Evolutionary conservation across 768 basidiomycete genomes (phyloP), one percentile per base, ranked within the genome.

Genomic region (Calocybe gangraenosa): DNA sequence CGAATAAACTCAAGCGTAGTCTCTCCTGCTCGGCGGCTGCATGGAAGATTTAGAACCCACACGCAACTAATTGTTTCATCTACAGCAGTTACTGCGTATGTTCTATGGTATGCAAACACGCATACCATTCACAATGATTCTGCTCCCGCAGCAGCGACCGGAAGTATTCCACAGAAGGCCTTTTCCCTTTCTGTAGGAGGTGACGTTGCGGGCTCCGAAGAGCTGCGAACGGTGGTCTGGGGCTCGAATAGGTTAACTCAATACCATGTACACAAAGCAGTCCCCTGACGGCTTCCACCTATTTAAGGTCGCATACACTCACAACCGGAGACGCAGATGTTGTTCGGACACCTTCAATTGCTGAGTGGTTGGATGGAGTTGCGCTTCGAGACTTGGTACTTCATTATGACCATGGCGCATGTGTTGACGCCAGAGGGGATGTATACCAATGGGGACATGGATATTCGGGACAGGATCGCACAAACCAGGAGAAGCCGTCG

Each of bases 371-470:
- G 23, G 70, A 81, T 41, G 76, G 77, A 45, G 71, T 82, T 37
- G 86, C 87, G 3, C 69, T 92, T 11, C 79, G 87, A 7, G 87
- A 92, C 56, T 59, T 92, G 30, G 79, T 73, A 10, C 64, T 92
- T 20, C 81, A 89, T 42, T 70, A 76, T 46, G 67, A 65, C 23
- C 80, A 86, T 50, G 86, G 79, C 1, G 88, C 82, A 11, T 89
- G 86, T 50, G 78, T 92, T 15, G 88, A 92, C 56, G 80, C 79
- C 7, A 73, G 76, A 28, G 91, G 90, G 19, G 83, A 93, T 53
- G 82, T 90, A 2, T 86, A 88, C 55, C 87, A 91, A 54, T 92
- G 89, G 89, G 89, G 89, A 0, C 70, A 73, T 33, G 82, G 76
- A 0, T 86, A 81, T 61, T 73, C 72, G 51, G 70, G 70, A 13